These are phyloP conservation scores for Hypsizygus ulmarius DNA, from an alignment of 1,284 basidiomycete species.

Conservation along the genomic window DNA sequence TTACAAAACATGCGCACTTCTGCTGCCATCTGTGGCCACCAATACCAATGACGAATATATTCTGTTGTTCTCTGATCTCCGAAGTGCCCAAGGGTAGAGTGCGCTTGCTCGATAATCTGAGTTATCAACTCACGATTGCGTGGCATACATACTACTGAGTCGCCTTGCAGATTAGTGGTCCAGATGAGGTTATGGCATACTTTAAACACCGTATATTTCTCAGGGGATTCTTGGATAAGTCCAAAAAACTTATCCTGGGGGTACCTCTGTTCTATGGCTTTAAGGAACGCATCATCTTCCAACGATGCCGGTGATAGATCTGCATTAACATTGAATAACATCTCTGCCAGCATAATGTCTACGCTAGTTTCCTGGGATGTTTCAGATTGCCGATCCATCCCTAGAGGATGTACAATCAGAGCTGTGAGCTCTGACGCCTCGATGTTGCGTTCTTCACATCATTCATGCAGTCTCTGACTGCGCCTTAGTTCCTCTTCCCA, in stretches of 20 bases:
- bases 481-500: neutral
- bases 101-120: slow-evolving; percentile 25
- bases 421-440: slow-evolving; percentile 7
- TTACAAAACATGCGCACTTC: slow-evolving; percentile 27
- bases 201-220: slow-evolving; percentile 16
- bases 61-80: slow-evolving; percentile 22
- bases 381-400: neutral
- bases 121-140: slow-evolving; percentile 6
- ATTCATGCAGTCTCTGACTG: slow-evolving; percentile 1
- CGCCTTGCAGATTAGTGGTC: slow-evolving; percentile 10
- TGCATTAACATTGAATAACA: neutral
- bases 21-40: slow-evolving; percentile 30
- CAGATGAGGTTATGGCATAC: slow-evolving; percentile 22
- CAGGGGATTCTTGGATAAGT: slow-evolving; percentile 13
- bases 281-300: slow-evolving; percentile 1
- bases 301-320: neutral
- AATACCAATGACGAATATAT: slow-evolving; percentile 32
- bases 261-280: slow-evolving; percentile 5
- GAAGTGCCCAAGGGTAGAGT: slow-evolving; percentile 26
- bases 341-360: slow-evolving; percentile 4
- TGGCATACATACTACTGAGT: slow-evolving; percentile 22
- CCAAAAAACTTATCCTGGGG: slow-evolving; percentile 16
- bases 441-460: neutral
- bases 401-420: no score
- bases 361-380: neutral